Conservation (phyloP, 768 basidiomycete species). For the Tricholomella constricta region DNA sequence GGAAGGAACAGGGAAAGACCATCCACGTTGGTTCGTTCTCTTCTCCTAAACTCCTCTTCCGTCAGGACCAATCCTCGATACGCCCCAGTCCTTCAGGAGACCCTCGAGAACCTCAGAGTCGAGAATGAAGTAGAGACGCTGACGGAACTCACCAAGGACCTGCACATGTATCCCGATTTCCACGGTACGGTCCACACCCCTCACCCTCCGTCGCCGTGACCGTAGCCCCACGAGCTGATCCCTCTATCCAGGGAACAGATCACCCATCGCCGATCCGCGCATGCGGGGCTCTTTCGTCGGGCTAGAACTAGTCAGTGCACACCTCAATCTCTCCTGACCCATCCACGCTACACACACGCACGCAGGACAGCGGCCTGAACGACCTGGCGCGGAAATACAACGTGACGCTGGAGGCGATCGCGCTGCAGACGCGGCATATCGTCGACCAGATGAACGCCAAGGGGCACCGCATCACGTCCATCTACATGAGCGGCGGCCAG, state of each 20-base stretch:
- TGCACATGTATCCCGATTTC: constrained; percentile 95
- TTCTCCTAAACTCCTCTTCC: background rate
- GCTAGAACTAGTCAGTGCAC: constrained; percentile 63
- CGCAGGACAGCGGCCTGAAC: constrained; percentile 68
- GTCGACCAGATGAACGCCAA: constrained; percentile 83
- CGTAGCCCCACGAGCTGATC: background rate
- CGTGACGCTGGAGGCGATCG: constrained; percentile 89
- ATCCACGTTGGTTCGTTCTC: constrained; percentile 53
- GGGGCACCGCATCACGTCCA: constrained; percentile 78
- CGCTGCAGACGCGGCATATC: constrained; percentile 93
- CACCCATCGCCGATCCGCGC: constrained; percentile 91
- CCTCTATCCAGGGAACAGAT: constrained; percentile 78
- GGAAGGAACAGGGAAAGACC: constrained; percentile 58
- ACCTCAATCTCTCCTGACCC: background rate
- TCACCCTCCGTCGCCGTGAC: no score
- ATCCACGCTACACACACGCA: no score
- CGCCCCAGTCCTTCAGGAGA: constrained; percentile 65
- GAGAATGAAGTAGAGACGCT: constrained; percentile 59
- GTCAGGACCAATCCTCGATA: background rate
- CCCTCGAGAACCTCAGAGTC: constrained; percentile 64
- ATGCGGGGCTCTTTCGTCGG: constrained; percentile 95
- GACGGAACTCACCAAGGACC: constrained; percentile 85
- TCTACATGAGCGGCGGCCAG: constrained; percentile 94
- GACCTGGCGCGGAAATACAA: constrained; percentile 93
- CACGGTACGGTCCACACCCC: constrained; percentile 70